phyloP scores from a whole-genome alignment of 1,284 basidiomycete species.

The Puccinia horiana region DNA sequence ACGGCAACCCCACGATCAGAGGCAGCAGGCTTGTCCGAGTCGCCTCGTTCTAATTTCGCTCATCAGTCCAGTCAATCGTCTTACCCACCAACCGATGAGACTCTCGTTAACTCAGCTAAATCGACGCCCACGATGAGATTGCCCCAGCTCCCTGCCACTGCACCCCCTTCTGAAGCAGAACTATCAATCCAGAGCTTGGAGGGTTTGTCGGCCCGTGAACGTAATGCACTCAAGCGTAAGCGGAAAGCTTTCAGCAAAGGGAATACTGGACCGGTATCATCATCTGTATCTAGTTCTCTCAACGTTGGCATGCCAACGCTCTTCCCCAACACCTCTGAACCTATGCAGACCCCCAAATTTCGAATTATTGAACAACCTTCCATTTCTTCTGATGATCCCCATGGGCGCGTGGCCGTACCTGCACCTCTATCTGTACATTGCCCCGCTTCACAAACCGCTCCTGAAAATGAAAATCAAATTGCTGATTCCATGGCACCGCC shows the following conservation, averaged over 20 bases:
- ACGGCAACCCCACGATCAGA: conserved; percentile 7
- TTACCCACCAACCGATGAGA: conserved; percentile 37
- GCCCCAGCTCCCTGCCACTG: conserved; percentile 19
- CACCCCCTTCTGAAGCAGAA: conserved; percentile 20
- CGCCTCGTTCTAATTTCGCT: not conserved
- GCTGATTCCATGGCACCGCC: not conserved
- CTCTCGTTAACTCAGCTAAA: conserved; percentile 31
- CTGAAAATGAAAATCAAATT: conserved; percentile 14
- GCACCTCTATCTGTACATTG: conserved; percentile 51
- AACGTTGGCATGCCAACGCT: conserved; percentile 55
- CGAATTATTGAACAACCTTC: conserved; percentile 50
- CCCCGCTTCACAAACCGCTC: conserved; percentile 1
- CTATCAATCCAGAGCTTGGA: conserved; percentile 51
- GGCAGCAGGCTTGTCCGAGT: conserved; percentile 3
- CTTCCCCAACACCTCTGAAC: conserved; percentile 11
- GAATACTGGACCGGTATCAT: conserved; percentile 62
- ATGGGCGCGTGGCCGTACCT: conserved; percentile 51
- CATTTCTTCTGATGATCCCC: conserved; percentile 39
- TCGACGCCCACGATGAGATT: conserved; percentile 34
- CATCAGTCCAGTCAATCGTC: not conserved
- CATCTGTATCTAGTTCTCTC: conserved; percentile 60
- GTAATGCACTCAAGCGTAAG: conserved; percentile 85
- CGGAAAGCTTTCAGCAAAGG: conserved; percentile 75
- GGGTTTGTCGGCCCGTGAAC: conserved; percentile 76
- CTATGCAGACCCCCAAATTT: conserved; percentile 27